Evolutionary conservation across 805 yeast genomes (phyloP).

Genomic region (Nakazawaea ishiwadae): DNA sequence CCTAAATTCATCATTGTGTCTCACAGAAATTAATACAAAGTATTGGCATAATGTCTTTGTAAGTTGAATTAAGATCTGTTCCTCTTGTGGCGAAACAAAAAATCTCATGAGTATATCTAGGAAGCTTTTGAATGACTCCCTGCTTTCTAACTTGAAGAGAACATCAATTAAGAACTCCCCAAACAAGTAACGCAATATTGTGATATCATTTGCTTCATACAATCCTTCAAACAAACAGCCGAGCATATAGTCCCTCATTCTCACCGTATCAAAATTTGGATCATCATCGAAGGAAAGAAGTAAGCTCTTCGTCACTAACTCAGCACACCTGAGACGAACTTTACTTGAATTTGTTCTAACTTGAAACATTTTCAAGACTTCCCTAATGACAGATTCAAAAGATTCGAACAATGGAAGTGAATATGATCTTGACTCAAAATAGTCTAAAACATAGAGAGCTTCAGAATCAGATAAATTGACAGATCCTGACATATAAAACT

Average conservation of each 20-base stretch:
- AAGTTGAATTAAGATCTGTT: too few relatives aligned
- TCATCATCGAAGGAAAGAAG: too few relatives aligned
- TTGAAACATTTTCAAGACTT: not conserved
- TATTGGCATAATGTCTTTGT: conserved; percentile 19
- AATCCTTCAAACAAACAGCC: not conserved
- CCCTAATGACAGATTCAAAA: not conserved
- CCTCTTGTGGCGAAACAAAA: not conserved
- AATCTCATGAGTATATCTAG: too few relatives aligned
- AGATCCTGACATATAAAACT: conserved; percentile 21
- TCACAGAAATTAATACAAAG: not conserved
- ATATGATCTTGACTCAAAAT: not conserved
- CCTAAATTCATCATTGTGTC: conserved; percentile 1
- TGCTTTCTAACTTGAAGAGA: too few relatives aligned
- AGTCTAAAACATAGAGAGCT: not conserved
- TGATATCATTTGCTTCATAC: not conserved
- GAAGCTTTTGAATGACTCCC: too few relatives aligned
- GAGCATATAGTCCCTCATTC: not conserved
- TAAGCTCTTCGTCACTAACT: too few relatives aligned
- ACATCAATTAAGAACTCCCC: too few relatives aligned
- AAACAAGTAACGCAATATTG: too few relatives aligned
- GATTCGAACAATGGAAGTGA: conserved; percentile 4
- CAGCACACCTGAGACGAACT: too few relatives aligned
- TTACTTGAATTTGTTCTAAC: not conserved
- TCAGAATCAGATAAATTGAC: conserved; percentile 12
- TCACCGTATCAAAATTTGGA: too few relatives aligned